Conservation (phyloP, 2,329 filamentous ascomycete genomes). For the Fusarium scirpi region DNA sequence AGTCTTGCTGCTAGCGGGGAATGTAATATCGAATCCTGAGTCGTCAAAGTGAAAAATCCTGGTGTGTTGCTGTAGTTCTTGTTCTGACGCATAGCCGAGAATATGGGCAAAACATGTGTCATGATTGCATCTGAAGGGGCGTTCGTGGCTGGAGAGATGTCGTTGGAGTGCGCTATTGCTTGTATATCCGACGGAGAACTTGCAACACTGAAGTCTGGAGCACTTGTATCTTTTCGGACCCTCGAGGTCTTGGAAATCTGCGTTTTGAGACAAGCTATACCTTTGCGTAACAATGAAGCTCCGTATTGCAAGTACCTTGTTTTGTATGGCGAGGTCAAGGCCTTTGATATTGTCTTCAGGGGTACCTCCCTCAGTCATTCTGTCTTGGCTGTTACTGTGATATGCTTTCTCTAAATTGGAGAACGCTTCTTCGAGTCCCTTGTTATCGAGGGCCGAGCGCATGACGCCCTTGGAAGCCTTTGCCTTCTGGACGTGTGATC, state of each 20-base stretch:
- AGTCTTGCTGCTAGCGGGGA: rapidly evolving
- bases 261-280: too few relatives aligned
- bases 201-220: neutral
- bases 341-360: too few relatives aligned
- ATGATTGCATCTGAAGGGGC: neutral
- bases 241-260: rapidly evolving
- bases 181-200: neutral
- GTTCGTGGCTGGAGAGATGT: rapidly evolving
- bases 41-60: neutral
- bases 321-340: neutral
- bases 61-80: neutral
- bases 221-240: neutral
- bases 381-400: too few relatives aligned
- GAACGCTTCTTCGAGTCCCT: too few relatives aligned
- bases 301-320: rapidly evolving
- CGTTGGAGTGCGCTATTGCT: rapidly evolving
- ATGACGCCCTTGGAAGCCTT: too few relatives aligned
- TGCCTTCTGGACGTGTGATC: neutral
- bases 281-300: rapidly evolving
- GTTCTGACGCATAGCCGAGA: rapidly evolving
- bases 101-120: rapidly evolving
- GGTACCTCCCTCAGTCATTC: too few relatives aligned
- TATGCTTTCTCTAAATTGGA: too few relatives aligned
- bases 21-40: rapidly evolving
- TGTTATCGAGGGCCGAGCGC: too few relatives aligned